Conservation (phyloP, 1,284 basidiomycete species). For the Cutaneotrichosporon spelunceum region DNA sequence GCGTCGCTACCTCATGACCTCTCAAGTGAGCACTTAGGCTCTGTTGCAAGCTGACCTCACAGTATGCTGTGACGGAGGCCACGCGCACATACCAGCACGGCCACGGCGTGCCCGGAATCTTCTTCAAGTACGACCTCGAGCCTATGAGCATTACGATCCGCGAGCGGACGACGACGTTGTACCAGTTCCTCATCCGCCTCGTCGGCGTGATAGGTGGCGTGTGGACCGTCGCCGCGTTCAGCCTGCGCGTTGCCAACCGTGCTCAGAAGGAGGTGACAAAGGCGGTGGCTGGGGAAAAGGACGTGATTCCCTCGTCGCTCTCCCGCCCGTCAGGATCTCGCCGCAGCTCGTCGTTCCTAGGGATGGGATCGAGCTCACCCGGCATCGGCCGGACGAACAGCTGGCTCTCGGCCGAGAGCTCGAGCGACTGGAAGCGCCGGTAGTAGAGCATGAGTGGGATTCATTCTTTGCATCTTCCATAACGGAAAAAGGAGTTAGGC, state of each 20-base stretch:
- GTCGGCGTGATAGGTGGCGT: constrained; percentile 50
- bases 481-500: neutral
- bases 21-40: constrained; percentile 49
- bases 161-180: constrained; percentile 76
- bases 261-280: constrained; percentile 47
- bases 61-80: constrained; percentile 96
- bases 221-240: constrained; percentile 52
- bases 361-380: neutral
- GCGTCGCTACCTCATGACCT: constrained; percentile 63
- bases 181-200: constrained; percentile 76
- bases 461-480: neutral
- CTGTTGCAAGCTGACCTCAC: constrained; percentile 37
- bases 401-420: constrained; percentile 14
- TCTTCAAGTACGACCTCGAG: constrained; percentile 96
- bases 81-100: constrained; percentile 72
- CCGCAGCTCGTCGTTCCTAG: constrained; percentile 15
- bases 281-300: constrained; percentile 36
- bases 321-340: neutral
- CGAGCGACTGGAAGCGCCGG: constrained; percentile 27
- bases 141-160: constrained; percentile 79
- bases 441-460: constrained; percentile 3
- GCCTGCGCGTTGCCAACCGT: constrained; percentile 47
- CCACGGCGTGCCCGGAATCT: constrained; percentile 81
- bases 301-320: constrained; percentile 35
- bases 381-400: constrained; percentile 18